Evolutionary conservation across 768 basidiomycete species (phyloP).

Genomic region (Mycena floridula): DNA sequence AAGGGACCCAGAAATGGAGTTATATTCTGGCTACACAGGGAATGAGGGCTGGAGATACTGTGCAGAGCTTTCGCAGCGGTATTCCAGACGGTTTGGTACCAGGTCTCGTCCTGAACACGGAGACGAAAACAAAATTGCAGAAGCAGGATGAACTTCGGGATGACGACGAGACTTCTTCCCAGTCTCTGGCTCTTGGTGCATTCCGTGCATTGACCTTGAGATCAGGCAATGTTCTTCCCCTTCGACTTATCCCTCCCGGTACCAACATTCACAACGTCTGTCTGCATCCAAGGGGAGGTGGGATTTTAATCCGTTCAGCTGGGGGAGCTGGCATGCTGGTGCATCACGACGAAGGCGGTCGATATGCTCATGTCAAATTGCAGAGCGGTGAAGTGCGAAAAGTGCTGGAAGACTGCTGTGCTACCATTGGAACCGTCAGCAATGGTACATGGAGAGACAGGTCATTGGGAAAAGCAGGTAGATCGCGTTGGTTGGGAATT

Average conservation of each 20-base stretch:
- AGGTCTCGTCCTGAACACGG: conserved; percentile 26
- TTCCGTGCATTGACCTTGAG: conserved; percentile 80
- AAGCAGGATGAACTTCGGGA: conserved; percentile 8
- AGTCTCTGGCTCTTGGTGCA: conserved; percentile 74
- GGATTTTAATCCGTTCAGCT: conserved; percentile 82
- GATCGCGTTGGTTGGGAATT: conserved; percentile 80
- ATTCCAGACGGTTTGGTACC: conserved; percentile 74
- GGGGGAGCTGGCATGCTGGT: conserved; percentile 83
- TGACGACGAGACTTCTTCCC: conserved; percentile 30
- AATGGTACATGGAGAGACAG: conserved; percentile 86
- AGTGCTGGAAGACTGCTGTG: conserved; percentile 73
- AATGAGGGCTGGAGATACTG: conserved; percentile 79
- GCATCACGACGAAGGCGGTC: conserved; percentile 61
- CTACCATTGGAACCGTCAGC: conserved; percentile 88
- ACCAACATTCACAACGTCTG: conserved; percentile 87
- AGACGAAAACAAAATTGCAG: conserved; percentile 11
- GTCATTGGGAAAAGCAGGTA: conserved; percentile 86
- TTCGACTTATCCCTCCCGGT: conserved; percentile 87
- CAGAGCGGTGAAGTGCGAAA: conserved; percentile 92
- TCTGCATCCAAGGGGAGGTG: conserved; percentile 69
- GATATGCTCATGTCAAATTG: conserved; percentile 78
- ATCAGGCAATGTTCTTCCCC: conserved; percentile 88
- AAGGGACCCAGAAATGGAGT: conserved; percentile 61
- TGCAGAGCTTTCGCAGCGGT: conserved; percentile 80
- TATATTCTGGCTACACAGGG: conserved; percentile 94